Evolutionary conservation across 768 basidiomycete genomes (phyloP), one percentile per base, ranked within the genome.

Genomic region (Cubamyces lactineus): DNA sequence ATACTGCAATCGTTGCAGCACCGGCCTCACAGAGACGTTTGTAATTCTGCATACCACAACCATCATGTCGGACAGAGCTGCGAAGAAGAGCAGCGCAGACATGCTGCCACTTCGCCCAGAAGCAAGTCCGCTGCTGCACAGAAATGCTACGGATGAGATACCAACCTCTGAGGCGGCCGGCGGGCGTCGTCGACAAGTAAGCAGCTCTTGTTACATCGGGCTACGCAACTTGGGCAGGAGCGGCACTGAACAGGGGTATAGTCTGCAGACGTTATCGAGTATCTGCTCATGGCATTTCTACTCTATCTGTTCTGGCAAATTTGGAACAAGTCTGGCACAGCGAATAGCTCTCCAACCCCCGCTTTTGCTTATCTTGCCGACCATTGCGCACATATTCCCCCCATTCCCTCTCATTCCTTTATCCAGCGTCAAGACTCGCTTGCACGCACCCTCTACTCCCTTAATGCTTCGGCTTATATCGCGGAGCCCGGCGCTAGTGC

Each of bases 401-500:
- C 86, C 9, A 86, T 89, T 64, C 62, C 67, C 19, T 49, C 71
- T 1, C 61, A 70, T 11, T 84, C 86, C 55, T 85, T 82, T 66
- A 69, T 77, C 23, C 71, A 70, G 30, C 81, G 88, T n/a, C 90
- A 89, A 66, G 76, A 68, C 5, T 63, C 71, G 9, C 78, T 91
- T 28, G 86, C 86, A 1, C 74, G 75, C 15, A 75, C 71, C 0
- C 79, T 91, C 17, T 71, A 76, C 56, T 62, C 72, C 5, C 76
- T 85, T 26, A 81, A 84, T 30, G 87, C 82, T 0, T 79, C 84
- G 7, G 87, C 88, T 16, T 94, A 91, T 71, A 82, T 95, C 38
- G 84, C 88, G 6, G 92, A 95, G 71, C 91, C 94, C 24, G 86
- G 89, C 0, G 83, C 90, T 15, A 89, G 79, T 59, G 84, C 87